A percentile compares a stretch with the other conserved stretches of the same genome.
These are phyloP conservation scores for Populus trichocarpa DNA, from an alignment of 441 rosid genomes.

Conservation along the genomic window DNA sequence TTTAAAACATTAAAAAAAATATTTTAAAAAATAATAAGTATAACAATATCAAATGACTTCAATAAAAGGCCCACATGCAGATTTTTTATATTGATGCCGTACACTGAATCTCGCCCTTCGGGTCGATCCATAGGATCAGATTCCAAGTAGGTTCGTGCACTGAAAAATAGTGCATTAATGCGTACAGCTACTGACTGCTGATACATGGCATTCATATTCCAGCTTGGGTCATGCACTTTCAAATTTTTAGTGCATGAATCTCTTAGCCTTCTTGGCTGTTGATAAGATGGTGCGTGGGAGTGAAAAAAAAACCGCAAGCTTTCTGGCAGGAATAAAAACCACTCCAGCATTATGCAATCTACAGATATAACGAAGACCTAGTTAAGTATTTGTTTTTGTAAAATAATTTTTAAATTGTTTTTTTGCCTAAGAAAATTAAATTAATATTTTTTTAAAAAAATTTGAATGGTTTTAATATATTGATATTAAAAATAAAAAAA, in stretches of 20 bases:
- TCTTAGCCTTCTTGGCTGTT: neutral
- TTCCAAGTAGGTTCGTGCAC: too few relatives aligned
- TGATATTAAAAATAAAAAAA: too few relatives aligned
- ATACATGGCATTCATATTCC: neutral
- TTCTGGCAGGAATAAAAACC: neutral
- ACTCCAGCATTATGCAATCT: neutral
- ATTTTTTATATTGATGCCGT: neutral
- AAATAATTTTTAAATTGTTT: too few relatives aligned
- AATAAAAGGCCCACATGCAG: neutral
- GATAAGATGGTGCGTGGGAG: neutral
- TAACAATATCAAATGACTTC: too few relatives aligned
- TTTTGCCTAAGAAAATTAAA: too few relatives aligned
- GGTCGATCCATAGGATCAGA: too few relatives aligned
- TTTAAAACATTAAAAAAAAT: too few relatives aligned
- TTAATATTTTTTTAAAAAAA: too few relatives aligned
- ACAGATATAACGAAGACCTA: neutral
- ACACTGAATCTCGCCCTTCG: neutral
- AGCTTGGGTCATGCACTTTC: neutral
- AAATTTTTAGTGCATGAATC: neutral
- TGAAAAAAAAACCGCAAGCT: neutral
- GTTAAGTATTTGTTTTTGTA: too few relatives aligned
- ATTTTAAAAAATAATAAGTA: too few relatives aligned
- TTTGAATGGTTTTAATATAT: too few relatives aligned
- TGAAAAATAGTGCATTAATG: neutral
- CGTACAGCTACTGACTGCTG: neutral